Percentiles rank a stretch among this genome's conserved stretches.
phyloP scores from a whole-genome alignment of 495 filamentous ascomycete species.

The Durotheca rogersii region DNA sequence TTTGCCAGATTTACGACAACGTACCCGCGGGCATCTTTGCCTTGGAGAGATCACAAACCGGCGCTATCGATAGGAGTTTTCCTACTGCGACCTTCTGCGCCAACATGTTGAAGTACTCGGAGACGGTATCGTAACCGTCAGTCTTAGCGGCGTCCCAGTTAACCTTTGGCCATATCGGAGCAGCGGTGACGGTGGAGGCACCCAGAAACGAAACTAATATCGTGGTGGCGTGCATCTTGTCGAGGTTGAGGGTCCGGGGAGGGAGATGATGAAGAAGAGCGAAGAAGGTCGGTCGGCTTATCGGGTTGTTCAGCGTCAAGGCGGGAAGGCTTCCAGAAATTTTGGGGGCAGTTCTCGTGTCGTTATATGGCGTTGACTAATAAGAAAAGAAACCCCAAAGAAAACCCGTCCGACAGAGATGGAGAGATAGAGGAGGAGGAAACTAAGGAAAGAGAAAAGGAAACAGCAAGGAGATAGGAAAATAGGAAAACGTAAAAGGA shows the following conservation, averaged over 20 bases:
- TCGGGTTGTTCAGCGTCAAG: conserved; percentile 4
- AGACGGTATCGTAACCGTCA: conserved; percentile 43
- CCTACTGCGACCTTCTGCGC: conserved; percentile 48
- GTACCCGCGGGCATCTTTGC: conserved; percentile 49
- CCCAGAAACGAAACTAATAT: conserved; percentile 48
- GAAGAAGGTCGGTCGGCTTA: not conserved
- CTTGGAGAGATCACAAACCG: conserved; percentile 53
- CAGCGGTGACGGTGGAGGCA: conserved; percentile 46
- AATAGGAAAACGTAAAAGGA: conserved; percentile 41
- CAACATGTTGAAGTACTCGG: conserved; percentile 57
- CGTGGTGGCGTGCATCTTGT: conserved; percentile 49
- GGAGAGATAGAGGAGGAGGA: conserved; percentile 25
- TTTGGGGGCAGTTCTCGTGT: conserved; percentile 25
- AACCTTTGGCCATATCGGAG: conserved; percentile 48
- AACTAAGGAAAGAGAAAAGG: conserved; percentile 30
- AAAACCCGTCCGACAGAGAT: conserved; percentile 22
- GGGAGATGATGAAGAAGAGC: conserved; percentile 13
- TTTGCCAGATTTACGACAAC: conserved; percentile 15
- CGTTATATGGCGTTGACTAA: conserved; percentile 30
- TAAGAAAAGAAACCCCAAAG: conserved; percentile 36
- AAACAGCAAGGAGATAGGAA: conserved; percentile 34
- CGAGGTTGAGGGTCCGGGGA: conserved; percentile 13
- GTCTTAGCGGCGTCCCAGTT: conserved; percentile 37
- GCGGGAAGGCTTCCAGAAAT: conserved; percentile 22
- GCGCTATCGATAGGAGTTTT: conserved; percentile 38